Evolutionary conservation across 345 rosid genomes (phyloP), one percentile per base, ranked within the genome.

Genomic region (Eucalyptus erythrocorys): DNA sequence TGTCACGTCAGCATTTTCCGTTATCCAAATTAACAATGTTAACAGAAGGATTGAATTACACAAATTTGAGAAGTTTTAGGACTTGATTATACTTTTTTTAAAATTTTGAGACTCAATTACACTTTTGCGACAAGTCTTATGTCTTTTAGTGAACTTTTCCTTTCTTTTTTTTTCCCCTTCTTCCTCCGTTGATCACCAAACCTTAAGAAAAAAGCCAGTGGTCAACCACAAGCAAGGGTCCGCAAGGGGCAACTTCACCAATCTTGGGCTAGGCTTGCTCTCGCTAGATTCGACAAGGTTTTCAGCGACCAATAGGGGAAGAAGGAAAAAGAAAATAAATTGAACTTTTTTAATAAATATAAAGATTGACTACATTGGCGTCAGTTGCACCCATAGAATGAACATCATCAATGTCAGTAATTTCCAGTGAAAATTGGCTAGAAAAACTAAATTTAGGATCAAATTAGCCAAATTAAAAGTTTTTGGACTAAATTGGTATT

Each of bases 321-420:
- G 0, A 55, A 24, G 5, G 3, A 24, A 55, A 55, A 55, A 22
- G 12, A 55, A 55, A 55, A 55, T 55, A 22, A 55, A 55, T 22
- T 55, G 6, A 55, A 55, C 1, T 24, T 55, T 55, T 24, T 24
- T 3, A 55, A 55, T 8, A 9, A 55, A 22, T 55, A 55, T 55
- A 55, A 55, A 55, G 30, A 55, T 24, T 55, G 27, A 22, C 30
- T 55, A 24, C 30, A 22, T 55, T 55, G 30, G 61, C 1, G 0
- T 5, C 3, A 4, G 1, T 55, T 10, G 30, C 0, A 0, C 13
- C 30, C 61, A 55, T 55, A 55, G 13, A 26, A 55, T 55, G 13
- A 26, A 55, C 13, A 55, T 2, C 13, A 4, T 24, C 0, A 24
- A 55, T 0, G 0, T 55, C 1, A 55, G 0, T 24, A 1, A 55